phyloP scores from a whole-genome alignment of 495 filamentous ascomycete species.

The Terfezia boudieri region DNA sequence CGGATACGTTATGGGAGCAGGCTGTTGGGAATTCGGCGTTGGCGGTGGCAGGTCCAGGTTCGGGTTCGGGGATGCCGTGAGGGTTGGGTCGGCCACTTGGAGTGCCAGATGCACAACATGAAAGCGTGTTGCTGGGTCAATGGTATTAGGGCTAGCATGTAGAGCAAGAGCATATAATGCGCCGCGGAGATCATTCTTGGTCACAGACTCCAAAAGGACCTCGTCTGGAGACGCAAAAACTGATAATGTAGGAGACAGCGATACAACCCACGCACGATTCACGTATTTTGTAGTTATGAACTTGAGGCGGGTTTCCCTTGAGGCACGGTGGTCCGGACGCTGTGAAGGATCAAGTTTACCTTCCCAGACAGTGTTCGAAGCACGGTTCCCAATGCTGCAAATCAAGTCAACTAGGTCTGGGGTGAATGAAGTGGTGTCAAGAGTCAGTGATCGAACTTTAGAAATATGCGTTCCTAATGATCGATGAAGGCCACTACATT shows the following conservation, averaged over 20 bases:
- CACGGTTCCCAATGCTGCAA: constrained; percentile 71
- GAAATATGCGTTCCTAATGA: constrained; percentile 95
- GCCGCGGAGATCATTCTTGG: constrained; percentile 77
- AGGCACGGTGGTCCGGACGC: constrained; percentile 55
- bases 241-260: constrained; percentile 50
- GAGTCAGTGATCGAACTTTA: constrained; percentile 84
- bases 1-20: constrained; percentile 33
- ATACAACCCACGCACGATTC: constrained; percentile 56
- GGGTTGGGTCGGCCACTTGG: constrained; percentile 77
- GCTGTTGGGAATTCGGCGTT: neutral
- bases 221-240: constrained; percentile 67
- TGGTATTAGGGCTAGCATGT: constrained; percentile 63
- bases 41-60: constrained; percentile 16
- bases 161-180: constrained; percentile 81
- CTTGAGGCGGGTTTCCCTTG: constrained; percentile 64
- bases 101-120: constrained; percentile 80
- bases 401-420: constrained; percentile 91
- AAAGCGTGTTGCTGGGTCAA: constrained; percentile 69
- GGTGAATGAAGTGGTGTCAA: constrained; percentile 89
- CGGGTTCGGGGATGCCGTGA: constrained; percentile 24
- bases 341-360: constrained; percentile 46
- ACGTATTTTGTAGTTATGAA: constrained; percentile 95
- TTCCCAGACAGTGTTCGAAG: constrained; percentile 96
- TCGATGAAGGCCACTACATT: constrained; percentile 93
- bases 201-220: constrained; percentile 76